Evolutionary conservation across 1,139 yeast species (phyloP).

Genomic region (Sugiyamaella paludigena): DNA sequence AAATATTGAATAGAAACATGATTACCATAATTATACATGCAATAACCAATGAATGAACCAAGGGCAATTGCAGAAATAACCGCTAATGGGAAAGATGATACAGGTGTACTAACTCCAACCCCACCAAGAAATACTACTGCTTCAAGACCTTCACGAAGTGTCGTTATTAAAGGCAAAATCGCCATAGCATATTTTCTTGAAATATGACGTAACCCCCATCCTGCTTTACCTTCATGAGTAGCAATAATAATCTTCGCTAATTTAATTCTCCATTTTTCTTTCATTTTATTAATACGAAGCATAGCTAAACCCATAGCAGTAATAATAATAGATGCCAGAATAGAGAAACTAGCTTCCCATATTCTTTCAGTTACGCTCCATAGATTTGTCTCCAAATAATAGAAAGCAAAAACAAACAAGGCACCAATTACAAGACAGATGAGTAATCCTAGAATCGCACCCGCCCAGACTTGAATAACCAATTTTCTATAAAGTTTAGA

Average conservation of each 20-base stretch:
- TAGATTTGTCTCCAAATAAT: conserved; percentile 71
- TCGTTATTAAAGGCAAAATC: conserved; percentile 75
- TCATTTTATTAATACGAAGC: conserved; percentile 80
- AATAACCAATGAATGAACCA: conserved; percentile 65
- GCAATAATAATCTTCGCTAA: conserved; percentile 52
- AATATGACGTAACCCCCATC: conserved; percentile 26
- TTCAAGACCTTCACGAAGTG: conserved; percentile 86
- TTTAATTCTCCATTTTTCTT: conserved; percentile 80
- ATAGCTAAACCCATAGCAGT: conserved; percentile 88
- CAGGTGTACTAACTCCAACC: conserved; percentile 53
- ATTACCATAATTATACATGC: conserved; percentile 69
- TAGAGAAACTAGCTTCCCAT: conserved; percentile 90
- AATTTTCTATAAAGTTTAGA: conserved; percentile 50
- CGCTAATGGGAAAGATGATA: conserved; percentile 74
- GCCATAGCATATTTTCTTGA: conserved; percentile 72
- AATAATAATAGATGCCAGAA: conserved; percentile 75
- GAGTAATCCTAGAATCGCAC: conserved; percentile 67
- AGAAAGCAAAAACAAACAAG: conserved; percentile 71
- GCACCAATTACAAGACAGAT: conserved; percentile 78
- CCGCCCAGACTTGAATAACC: conserved; percentile 77
- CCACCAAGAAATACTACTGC: conserved; percentile 92
- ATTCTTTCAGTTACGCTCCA: conserved; percentile 81
- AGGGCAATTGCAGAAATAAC: conserved; percentile 72
- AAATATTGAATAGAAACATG: conserved; percentile 71
- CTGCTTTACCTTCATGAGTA: conserved; percentile 32